Percentiles rank a stretch among this genome's conserved stretches.
These are phyloP conservation scores for Candida schatavii DNA, from an alignment of 805 yeast genomes.

Conservation along the genomic window DNA sequence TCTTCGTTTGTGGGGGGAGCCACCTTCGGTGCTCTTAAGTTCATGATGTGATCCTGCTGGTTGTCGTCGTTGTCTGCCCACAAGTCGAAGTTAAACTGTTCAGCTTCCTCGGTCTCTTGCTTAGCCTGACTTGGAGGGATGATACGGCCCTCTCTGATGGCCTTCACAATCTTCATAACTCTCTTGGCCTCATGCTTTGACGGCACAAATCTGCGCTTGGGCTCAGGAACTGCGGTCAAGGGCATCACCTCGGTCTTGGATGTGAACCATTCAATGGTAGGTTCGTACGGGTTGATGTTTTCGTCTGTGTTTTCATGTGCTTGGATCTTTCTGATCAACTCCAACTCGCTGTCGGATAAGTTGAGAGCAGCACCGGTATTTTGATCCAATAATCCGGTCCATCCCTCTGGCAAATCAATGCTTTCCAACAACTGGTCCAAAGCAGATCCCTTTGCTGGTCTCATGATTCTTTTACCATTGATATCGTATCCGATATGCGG, in stretches of 20 bases:
- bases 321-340: conserved; percentile 82
- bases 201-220: conserved; percentile 94
- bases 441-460: conserved; percentile 97
- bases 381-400: conserved; percentile 95
- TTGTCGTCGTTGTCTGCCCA: conserved; percentile 67
- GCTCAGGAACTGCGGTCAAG: conserved; percentile 90
- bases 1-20: conserved; percentile 97
- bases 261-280: conserved; percentile 94
- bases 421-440: conserved; percentile 84
- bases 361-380: conserved; percentile 84
- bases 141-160: conserved; percentile 94
- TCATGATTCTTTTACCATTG: conserved; percentile 96
- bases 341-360: conserved; percentile 82
- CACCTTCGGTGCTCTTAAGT: conserved; percentile 88
- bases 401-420: conserved; percentile 95
- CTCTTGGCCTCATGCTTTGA: conserved; percentile 96
- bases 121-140: conserved; percentile 66
- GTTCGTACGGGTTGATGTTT: conserved; percentile 82
- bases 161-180: conserved; percentile 93
- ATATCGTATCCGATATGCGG: conserved; percentile 97
- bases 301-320: conserved; percentile 82
- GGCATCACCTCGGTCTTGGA: conserved; percentile 85
- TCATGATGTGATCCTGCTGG: conserved; percentile 78
- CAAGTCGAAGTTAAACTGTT: conserved; percentile 61
- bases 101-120: conserved; percentile 45